Evolutionary conservation across 2,329 filamentous ascomycete genomes (phyloP), one percentile per base, ranked within the genome.

Genomic region (Colletotrichum sp.): DNA sequence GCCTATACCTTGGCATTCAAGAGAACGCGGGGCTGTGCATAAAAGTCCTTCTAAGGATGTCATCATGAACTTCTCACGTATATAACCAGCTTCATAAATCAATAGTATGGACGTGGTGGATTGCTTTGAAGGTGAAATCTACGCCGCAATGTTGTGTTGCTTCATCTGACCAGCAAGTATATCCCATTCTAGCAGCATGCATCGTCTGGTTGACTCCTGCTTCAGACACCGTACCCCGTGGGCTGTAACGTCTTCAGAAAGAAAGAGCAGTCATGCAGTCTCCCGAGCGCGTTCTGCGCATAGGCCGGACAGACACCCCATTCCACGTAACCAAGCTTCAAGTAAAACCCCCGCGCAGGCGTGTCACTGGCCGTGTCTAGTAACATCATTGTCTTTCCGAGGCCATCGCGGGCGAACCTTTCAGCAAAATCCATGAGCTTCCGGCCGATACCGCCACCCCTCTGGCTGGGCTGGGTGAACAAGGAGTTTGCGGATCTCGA

Each of bases 191-290:
- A 22, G n/a, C 44, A 52, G n/a, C 11, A 22, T 22, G 11, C 11
- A 5, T 52, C n/a, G 3, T 52, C n/a, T 22, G 2, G 1, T 22
- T 2, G 2, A 4, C 13, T 3, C 44, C 8, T 6, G 11, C 6
- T 13, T 5, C 13, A 4, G 12, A 52, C n/a, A 22, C n/a, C 44
- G 13, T 52, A 11, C 11, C n/a, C 44, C 11, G 11, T 52, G n/a
- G n/a, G 44, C 11, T 52, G n/a, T 2, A 52, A 52, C 44, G 8
- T 22, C 11, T 52, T 52, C 44, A 52, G 19, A 13, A 52, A 52
- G n/a, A 52, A 52, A 3, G 44, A 52, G n/a, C 44, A 52, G 44
- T 22, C 11, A 52, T 52, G 44, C n/a, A 52, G 11, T 13, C 44
- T 52, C 11, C 44, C 44, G 12, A 52, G 44, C 4, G 44, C 44